These are phyloP conservation scores for Calonectria pauciramosa DNA, from an alignment of 2,329 filamentous ascomycete species.

Conservation along the genomic window DNA sequence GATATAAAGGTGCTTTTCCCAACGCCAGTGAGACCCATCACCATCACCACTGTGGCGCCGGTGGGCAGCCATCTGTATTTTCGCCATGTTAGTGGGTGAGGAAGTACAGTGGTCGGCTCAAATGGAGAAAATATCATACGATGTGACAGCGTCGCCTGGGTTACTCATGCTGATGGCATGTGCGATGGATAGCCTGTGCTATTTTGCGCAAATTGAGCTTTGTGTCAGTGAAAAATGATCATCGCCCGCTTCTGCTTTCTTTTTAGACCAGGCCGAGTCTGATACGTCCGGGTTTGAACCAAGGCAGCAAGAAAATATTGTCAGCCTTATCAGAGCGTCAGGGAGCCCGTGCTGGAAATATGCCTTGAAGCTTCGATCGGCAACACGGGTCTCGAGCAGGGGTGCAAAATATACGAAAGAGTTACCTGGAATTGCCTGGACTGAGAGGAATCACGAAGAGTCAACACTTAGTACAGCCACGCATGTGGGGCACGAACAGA, in stretches of 20 bases:
- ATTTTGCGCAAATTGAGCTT: not conserved
- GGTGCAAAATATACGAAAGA: not conserved
- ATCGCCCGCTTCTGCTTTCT: not conserved
- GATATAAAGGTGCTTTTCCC: slow-evolving; percentile 4
- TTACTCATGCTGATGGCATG: not conserved
- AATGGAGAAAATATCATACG: not conserved
- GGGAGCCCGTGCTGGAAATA: not conserved
- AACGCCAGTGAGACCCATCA: slow-evolving; percentile 1
- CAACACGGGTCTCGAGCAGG: not conserved
- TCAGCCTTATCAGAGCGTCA: not conserved
- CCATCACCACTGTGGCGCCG: not conserved
- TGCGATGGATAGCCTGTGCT: not conserved
- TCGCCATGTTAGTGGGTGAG: too few relatives aligned
- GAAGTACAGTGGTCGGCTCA: too few relatives aligned
- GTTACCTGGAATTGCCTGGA: not conserved
- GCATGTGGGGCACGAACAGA: not conserved
- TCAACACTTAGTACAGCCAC: not conserved
- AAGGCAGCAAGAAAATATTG: not conserved
- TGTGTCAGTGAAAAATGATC: not conserved
- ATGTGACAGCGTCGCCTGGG: not conserved
- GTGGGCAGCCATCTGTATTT: not conserved
- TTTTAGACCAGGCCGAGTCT: too few relatives aligned
- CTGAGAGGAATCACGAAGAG: not conserved
- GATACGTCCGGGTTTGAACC: too few relatives aligned
- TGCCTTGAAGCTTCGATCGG: not conserved